Evolutionary conservation across 176 grass and related monocot genomes (phyloP).

Genomic region (Hyparrhenia diplandra): DNA sequence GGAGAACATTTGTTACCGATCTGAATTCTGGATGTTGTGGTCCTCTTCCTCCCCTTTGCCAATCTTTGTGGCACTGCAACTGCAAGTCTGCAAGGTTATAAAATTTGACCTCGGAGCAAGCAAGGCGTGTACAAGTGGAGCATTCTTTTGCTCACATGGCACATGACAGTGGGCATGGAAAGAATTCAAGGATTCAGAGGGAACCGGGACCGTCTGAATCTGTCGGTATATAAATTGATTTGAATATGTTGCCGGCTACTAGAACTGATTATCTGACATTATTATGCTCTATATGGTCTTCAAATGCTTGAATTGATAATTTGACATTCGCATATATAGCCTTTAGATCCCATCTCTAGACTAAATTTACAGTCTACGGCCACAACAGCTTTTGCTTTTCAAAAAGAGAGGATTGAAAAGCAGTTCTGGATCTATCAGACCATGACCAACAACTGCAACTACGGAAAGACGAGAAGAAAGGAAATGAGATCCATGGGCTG

Average conservation of each 20-base stretch:
- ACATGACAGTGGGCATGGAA: background rate
- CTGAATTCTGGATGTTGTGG: background rate
- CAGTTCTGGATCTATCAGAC: background rate
- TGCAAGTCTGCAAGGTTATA: background rate
- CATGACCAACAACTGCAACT: conserved; percentile 17
- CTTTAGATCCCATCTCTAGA: background rate
- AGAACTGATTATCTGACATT: background rate
- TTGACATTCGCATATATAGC: background rate
- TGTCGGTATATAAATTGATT: background rate
- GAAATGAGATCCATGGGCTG: background rate
- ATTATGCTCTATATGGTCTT: background rate
- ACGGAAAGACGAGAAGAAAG: background rate
- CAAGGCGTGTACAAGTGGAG: background rate
- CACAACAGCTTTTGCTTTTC: background rate
- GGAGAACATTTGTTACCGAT: background rate
- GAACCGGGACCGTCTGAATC: background rate
- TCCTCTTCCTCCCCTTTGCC: conserved; percentile 15
- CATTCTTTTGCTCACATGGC: background rate
- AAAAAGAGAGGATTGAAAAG: background rate
- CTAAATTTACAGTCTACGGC: background rate
- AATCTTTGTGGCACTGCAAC: conserved; percentile 1
- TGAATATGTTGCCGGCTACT: background rate
- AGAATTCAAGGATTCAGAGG: background rate
- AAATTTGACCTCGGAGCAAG: background rate
- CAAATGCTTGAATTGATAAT: background rate